Evolutionary conservation across 306 rosid species (phyloP).

Genomic region (Rosa chinensis): DNA sequence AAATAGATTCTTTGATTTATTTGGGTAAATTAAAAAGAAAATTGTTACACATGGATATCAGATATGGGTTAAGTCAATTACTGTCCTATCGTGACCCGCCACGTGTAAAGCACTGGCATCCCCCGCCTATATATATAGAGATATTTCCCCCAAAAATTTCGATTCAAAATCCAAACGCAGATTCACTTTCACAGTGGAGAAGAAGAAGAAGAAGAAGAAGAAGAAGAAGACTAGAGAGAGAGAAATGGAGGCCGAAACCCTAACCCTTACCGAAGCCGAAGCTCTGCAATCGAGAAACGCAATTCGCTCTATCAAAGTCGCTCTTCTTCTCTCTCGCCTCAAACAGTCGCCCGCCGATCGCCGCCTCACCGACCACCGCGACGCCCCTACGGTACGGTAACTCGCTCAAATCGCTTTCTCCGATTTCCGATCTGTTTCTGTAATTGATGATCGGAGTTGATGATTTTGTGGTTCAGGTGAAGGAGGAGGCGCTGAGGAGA

Average conservation of each 20-base stretch:
- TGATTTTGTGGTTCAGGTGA: background rate
- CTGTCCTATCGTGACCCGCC: background rate
- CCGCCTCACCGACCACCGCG: constrained; percentile 12
- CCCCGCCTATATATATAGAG: background rate
- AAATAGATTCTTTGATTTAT: too few species aligned
- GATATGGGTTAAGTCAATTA: too few species aligned
- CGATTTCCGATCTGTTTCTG: background rate
- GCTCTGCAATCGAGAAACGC: constrained; percentile 30
- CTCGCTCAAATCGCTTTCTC: background rate
- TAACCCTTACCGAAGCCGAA: constrained; percentile 27
- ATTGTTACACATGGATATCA: too few species aligned
- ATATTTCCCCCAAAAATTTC: background rate
- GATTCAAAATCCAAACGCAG: background rate
- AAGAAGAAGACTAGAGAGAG: background rate
- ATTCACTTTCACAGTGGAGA: background rate
- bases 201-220: too few species aligned
- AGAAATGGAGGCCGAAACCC: constrained; percentile 13
- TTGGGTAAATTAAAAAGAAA: too few species aligned
- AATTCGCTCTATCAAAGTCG: constrained; percentile 58
- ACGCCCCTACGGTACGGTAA: constrained; percentile 12
- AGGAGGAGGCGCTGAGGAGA: constrained; percentile 29
- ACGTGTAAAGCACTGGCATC: background rate
- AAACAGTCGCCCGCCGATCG: constrained; percentile 30
- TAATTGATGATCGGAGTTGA: too few species aligned
- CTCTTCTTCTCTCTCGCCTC: constrained; percentile 45